Base-by-base conservation (phyloP, 2,329 filamentous ascomycete genomes). In the Calonectria leucothoes region DNA sequence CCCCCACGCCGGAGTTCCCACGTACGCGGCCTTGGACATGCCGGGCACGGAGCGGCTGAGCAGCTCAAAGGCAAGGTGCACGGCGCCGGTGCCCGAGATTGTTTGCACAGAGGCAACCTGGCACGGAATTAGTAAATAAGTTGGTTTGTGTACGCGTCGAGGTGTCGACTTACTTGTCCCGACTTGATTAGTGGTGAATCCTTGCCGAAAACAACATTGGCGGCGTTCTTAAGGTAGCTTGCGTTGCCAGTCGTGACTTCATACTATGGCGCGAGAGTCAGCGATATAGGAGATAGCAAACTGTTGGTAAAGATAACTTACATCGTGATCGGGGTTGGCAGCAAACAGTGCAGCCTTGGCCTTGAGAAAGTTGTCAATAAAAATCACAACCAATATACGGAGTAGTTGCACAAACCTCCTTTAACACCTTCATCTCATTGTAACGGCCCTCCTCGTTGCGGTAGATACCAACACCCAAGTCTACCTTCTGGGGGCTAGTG, bases 31-130 rank as follows among this genome's bases (percentile, higher is more conserved):
- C 37, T 71, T 75, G 8, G 70, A 73, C 25, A 75, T 78, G 20
- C 77, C 76, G 3, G 76, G 52, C 35, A 80, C 71, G 11, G 72
- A 79, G 4, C 79, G 78, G 23, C 77, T 76, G 3, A 84, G 67
- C 23, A 85, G 79, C 15, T 82, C 64, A 10, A 81, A 82, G 23
- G 79, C 84, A n/a, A 85, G 76, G 65, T 85, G 83, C 42, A 82
- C 81, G 6, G 84, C 82, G 3, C 84, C 84, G 0, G 84, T 85
- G 8, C 84, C 83, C 0, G 83, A 85, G 37, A 85, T 83, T 11
- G 83, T 83, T 73, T 85, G 84, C 0, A 83, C 82, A 1, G 83
- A 84, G 17, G 83, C 81, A 33, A 84, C 71, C 78, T 69, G 20
- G 10, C 20, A 14, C 7, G 68, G 20, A 27, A 37, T 72, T 45